Base-by-base conservation (phyloP, 2,329 filamentous ascomycete genomes). In the Huntiella savannae region DNA sequence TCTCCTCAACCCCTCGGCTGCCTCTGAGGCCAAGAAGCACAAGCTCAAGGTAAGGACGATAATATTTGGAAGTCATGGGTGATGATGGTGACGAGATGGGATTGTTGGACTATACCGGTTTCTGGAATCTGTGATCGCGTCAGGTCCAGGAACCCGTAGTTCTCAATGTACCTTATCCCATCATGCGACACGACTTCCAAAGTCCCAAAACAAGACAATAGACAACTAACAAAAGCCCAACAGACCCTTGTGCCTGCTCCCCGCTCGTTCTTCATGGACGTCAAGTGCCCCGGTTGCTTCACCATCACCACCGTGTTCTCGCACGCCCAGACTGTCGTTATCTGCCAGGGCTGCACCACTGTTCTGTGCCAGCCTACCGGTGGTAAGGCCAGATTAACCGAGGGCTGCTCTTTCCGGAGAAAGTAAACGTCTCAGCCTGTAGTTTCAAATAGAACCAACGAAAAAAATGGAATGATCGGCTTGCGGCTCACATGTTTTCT, bases 271-370 rank as follows among this genome's bases (percentile, higher is more conserved):
- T 98, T 98, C 84, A 98, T 98, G 91, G 91, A 98, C 67, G 91
- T 98, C 76, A 98, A 98, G 82, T 98, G 91, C 83, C 91, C 91
- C 67, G 91, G 91, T 63, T 98, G 91, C 84, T 98, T 96, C 82
- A 95, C 87, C 69, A 98, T 98, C 79, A 98, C 91, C 69, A 98
- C 91, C 68, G 91, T 98, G 71, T 98, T 96, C 84, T 96, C 88
- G 55, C 91, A 98, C 78, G 91, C 91, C 69, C 91, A 98, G 78
- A 98, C 91, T 66, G 91, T 98, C 67, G 91, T 98, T 69, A 92
- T 96, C 77, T 98, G 91, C 82, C 86, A 86, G 64, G 91, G 91
- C 62, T 98, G 91, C 84, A 94, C 88, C 62, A 95, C 92, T 61
- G 91, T 98, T 58, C 84, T 98, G 55, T 98, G 91, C 84, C 91